phyloP scores from a whole-genome alignment of 1,139 yeast species.

The Zygoascus meyerae region DNA sequence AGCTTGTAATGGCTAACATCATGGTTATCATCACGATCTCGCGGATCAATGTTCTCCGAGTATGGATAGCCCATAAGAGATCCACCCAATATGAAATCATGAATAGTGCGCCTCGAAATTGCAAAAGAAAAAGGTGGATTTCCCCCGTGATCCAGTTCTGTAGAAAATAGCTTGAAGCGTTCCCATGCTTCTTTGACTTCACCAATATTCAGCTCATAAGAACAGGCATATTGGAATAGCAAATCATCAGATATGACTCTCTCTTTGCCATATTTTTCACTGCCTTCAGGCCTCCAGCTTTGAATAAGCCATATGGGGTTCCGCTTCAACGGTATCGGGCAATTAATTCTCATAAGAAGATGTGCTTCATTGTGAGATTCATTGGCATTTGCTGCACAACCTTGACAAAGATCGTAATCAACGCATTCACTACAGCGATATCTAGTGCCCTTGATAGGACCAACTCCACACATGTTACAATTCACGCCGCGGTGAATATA shows the following conservation, averaged over 20 bases:
- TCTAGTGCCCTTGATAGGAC: slow-evolving; percentile 30
- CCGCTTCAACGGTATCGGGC: slow-evolving; percentile 28
- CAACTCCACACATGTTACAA: slow-evolving; percentile 29
- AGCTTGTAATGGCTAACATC: no score
- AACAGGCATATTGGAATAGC: background rate
- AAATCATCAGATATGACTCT: no score
- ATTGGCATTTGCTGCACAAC: slow-evolving; percentile 23
- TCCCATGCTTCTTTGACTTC: slow-evolving; percentile 7
- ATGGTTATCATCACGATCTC: no score
- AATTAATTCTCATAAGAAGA: slow-evolving; percentile 23
- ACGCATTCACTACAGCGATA: slow-evolving; percentile 31
- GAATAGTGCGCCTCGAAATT: slow-evolving; percentile 10
- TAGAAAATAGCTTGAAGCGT: slow-evolving; percentile 13
- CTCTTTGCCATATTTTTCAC: no score
- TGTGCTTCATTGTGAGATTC: slow-evolving; percentile 25
- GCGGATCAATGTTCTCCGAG: no score
- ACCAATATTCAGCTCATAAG: background rate
- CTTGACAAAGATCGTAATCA: slow-evolving; percentile 31
- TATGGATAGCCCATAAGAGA: no score
- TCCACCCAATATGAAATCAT: no score
- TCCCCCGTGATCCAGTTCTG: background rate
- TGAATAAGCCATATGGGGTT: slow-evolving; percentile 28
- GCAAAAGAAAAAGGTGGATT: slow-evolving; percentile 13
- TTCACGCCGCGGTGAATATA: slow-evolving; percentile 29
- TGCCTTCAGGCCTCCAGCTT: slow-evolving; percentile 16